Base-by-base conservation (phyloP, 352 stramenopile genomes). In the Globisporangium camurandrum region DNA sequence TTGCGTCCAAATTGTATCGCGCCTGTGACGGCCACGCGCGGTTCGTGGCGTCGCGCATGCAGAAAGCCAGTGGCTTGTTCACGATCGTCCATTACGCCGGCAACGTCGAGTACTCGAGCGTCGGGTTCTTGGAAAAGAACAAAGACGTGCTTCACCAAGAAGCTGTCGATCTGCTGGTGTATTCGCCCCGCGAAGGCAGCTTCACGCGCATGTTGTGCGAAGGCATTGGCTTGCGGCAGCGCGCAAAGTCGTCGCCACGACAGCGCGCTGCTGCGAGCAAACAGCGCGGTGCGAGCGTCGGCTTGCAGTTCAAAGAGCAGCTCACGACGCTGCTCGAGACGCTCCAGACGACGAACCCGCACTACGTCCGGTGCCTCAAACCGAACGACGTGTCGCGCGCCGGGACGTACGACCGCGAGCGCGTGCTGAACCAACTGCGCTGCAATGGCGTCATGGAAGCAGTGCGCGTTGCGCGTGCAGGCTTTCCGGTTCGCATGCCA, bases 281-380 rank as follows among this genome's bases (percentile, higher is more conserved):
- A 56, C 66, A 88, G 31, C 79, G 75, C 10, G 75, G 75, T 14
- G 75, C 75, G 4, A 93, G 80, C 48, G 83, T 93, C n/a, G 80
- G 78, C 8, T 59, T 89, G 34, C 76, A 90, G 54, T 97, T 97
- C 58, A 89, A 93, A 61, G 76, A 84, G 47, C 78, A 93, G 57
- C 53, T 94, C 4, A 83, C 71, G 3, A 73, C 72, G 4, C 61
- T 93, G 49, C 51, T 93, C 12, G 79, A 92, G 42, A 86, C 70
- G 12, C 50, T 94, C 6, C 66, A 82, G 31, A 57, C 75, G 28
- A 91, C 81, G 1, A 84, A 82, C 20, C 76, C 85, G 2, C 84
- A 95, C 54, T 96, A 96, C 47, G 86, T 96, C 24, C 77, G 87
- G 24, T 96, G 86, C 36, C 58, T 96, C 26, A 96, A 96, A 62